Base-by-base conservation (phyloP, 495 filamentous ascomycete species). In the Symbiotaphrina buchneri region DNA sequence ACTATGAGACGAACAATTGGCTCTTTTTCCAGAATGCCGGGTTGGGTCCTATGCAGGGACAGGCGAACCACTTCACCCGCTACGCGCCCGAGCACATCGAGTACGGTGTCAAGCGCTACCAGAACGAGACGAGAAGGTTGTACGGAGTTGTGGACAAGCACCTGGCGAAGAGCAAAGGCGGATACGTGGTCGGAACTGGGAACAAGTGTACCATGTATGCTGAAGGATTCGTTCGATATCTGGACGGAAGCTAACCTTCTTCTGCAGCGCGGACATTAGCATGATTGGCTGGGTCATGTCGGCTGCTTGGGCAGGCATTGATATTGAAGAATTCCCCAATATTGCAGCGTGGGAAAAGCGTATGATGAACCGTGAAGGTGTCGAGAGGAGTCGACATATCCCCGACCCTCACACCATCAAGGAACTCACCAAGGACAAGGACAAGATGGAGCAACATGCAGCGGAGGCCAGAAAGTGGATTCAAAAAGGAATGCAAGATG, bases 21-120 rank as follows among this genome's bases (percentile, higher is more conserved):
- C 48, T 78, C 44, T 72, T 62, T 47, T 74, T 66, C 55, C 54
- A 66, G 32, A 71, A 77, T 46, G 76, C 75, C 1, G 83, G 83
- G 14, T 55, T 93, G 3, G 84, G 83, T 2, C 84, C 84, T 7
- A 91, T 91, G 82, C 83, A 93, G 47, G 81, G 75, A 6, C 81
- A 94, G 48, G 69, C 82, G 4, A 90, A 92, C 53, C 85, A 94
- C 49, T 94, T 93, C 53, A 52, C 46, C 18, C 70, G 80, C 44
- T 92, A 87, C 41, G 82, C 83, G 5, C 79, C 84, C 3, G 79
- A 87, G 48, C 74, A 65, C 47, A 83, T 92, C 43, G 56, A 75
- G 39, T 94, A 93, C 51, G 81, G 74, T 31, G 67, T 90, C 36
- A 67, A 72, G 36, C 70, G 84, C 15, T 94, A 92, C 53, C 56